Percentiles rank a stretch among this genome's conserved stretches.
Conservation (phyloP, 108 stramenopile species). For the Nitzschia putrida region DNA sequence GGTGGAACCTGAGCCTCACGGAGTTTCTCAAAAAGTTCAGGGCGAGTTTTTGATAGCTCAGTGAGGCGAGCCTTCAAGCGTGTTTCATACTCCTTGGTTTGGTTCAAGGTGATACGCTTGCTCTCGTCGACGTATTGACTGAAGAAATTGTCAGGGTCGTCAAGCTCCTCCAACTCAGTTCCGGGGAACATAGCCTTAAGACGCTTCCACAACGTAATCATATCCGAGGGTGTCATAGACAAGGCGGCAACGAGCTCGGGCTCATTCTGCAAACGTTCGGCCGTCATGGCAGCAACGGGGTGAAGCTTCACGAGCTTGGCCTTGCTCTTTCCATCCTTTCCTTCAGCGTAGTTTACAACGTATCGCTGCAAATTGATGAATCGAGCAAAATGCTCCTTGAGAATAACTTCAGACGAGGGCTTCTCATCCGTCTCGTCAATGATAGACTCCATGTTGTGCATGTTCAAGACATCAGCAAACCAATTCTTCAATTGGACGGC, state of each 20-base stretch:
- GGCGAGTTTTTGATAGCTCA: constrained; percentile 73
- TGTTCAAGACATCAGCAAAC: constrained; percentile 89
- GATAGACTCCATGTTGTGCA: constrained; percentile 73
- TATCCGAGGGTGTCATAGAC: constrained; percentile 95
- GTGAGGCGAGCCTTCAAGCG: constrained; percentile 86
- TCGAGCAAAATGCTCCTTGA: constrained; percentile 88
- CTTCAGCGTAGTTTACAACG: constrained; percentile 81
- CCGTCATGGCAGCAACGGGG: constrained; percentile 94
- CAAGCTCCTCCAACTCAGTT: constrained; percentile 80
- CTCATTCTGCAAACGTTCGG: constrained; percentile 77
- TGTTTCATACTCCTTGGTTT: constrained; percentile 96
- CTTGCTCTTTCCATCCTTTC: constrained; percentile 79
- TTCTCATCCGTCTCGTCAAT: constrained; percentile 65
- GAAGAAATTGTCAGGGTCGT: constrained; percentile 95
- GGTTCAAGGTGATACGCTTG: constrained; percentile 93
- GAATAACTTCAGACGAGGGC: constrained; percentile 62
- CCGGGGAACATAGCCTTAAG: constrained; percentile 81
- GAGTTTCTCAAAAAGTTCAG: constrained; percentile 82
- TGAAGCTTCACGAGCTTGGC: constrained; percentile 89
- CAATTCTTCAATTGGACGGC: constrained; percentile 91
- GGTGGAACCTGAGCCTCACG: constrained; percentile 80
- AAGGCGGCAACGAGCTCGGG: constrained; percentile 79
- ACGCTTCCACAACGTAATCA: constrained; percentile 92
- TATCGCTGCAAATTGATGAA: constrained; percentile 99
- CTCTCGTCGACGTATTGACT: constrained; percentile 69